Evolutionary conservation across 1,139 yeast species (phyloP).

Genomic region (Pichia sp.): DNA sequence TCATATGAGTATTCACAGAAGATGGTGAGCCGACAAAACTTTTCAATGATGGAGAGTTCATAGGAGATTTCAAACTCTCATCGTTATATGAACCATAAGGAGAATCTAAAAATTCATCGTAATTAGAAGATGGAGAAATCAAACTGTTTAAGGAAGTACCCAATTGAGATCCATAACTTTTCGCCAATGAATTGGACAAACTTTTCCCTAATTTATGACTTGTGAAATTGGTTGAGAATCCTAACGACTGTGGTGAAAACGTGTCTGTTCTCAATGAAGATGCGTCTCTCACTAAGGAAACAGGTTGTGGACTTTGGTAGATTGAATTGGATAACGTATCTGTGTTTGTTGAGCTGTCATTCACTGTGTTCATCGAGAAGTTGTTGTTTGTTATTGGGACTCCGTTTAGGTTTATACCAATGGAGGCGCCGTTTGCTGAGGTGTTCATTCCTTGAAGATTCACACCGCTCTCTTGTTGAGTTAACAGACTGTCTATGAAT

Average conservation of each 20-base stretch:
- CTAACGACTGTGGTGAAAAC: constrained; percentile 29
- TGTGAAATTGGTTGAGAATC: constrained; percentile 18
- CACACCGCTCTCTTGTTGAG: neutral
- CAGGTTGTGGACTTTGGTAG: constrained; percentile 15
- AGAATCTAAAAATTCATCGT: constrained; percentile 33
- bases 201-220: constrained; percentile 9
- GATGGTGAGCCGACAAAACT: constrained; percentile 36
- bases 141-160: constrained; percentile 32
- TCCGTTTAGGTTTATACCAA: neutral
- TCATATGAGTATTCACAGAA: constrained; percentile 33
- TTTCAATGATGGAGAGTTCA: constrained; percentile 35
- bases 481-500: neutral
- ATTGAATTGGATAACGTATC: neutral
- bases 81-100: constrained; percentile 35
- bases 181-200: constrained; percentile 17
- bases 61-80: constrained; percentile 33
- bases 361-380: constrained; percentile 6
- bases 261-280: constrained; percentile 21
- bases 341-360: constrained; percentile 1
- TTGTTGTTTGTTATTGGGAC: neutral
- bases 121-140: constrained; percentile 32
- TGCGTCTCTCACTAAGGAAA: constrained; percentile 8
- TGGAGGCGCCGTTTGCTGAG: neutral
- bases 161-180: constrained; percentile 30
- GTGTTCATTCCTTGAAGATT: neutral